Percentiles rank a stretch among this genome's conserved stretches.
Evolutionary conservation across 768 basidiomycete genomes (phyloP).

Genomic region (Trametes coccinea): DNA sequence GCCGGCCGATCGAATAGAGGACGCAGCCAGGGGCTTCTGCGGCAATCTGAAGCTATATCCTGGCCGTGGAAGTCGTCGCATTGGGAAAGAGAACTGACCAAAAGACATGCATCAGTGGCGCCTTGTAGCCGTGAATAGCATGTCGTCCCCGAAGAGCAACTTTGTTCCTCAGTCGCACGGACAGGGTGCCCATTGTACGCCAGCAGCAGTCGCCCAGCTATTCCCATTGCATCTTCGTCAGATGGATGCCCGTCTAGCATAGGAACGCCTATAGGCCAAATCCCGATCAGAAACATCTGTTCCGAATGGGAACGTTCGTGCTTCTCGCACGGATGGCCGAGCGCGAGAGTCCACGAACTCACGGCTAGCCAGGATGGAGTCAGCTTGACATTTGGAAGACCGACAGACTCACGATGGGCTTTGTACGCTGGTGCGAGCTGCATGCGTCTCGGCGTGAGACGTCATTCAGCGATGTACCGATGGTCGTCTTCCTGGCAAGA

Average conservation of each 20-base stretch:
- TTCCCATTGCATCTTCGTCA: neutral
- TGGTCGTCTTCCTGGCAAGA: neutral
- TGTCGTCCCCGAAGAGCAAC: neutral
- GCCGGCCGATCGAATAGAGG: slow-evolving; percentile 6
- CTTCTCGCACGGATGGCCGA: slow-evolving; percentile 3
- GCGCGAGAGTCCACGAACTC: neutral
- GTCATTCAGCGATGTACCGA: neutral
- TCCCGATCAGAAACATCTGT: slow-evolving; percentile 8
- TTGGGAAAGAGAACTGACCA: neutral
- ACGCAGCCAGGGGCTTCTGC: slow-evolving; percentile 1
- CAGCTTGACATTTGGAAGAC: neutral
- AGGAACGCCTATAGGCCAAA: neutral
- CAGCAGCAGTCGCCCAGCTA: neutral
- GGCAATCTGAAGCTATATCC: neutral
- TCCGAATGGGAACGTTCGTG: neutral
- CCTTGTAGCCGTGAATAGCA: neutral
- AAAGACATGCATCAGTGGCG: neutral
- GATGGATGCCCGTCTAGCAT: neutral
- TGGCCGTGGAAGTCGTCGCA: neutral
- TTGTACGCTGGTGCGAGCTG: neutral
- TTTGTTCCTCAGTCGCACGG: neutral
- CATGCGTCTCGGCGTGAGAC: neutral
- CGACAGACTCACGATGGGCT: neutral
- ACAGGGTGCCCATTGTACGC: neutral
- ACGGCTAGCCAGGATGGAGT: neutral